Conservation (phyloP, 495 filamentous ascomycete genomes). For the Annulohypoxylon bovei region DNA sequence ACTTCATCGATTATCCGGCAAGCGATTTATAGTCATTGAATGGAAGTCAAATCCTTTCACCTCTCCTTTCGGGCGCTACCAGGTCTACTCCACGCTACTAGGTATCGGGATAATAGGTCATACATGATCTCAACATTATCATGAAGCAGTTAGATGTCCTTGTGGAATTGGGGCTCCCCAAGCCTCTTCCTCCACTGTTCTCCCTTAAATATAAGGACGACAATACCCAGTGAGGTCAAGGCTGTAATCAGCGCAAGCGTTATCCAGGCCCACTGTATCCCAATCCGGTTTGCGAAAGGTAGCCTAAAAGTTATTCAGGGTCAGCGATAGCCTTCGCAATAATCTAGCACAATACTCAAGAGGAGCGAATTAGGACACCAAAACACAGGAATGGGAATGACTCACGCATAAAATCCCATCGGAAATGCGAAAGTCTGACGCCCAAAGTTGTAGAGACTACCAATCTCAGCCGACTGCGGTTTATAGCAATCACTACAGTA, state of each 20-base stretch:
- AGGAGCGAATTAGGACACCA: neutral
- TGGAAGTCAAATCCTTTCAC: neutral
- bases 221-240: neutral
- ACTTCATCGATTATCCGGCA: too few species aligned
- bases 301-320: neutral
- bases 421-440: neutral
- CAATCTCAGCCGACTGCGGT: neutral
- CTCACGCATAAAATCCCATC: neutral
- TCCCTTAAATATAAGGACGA: neutral
- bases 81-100: neutral
- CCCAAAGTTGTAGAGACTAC: neutral
- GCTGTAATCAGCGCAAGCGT: neutral
- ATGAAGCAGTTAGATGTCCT: neutral
- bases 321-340: neutral
- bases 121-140: too few species aligned
- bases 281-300: neutral
- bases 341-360: neutral
- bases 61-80: neutral
- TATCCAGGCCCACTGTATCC: neutral
- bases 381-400: neutral
- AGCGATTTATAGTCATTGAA: neutral
- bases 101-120: too few species aligned
- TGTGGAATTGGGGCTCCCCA: neutral
- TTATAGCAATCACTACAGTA: neutral
- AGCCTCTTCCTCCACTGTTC: neutral